Percentiles rank a stretch among this genome's conserved stretches.
These are phyloP conservation scores for Apiospora aurea DNA, from an alignment of 2,329 filamentous ascomycete genomes.

Conservation along the genomic window DNA sequence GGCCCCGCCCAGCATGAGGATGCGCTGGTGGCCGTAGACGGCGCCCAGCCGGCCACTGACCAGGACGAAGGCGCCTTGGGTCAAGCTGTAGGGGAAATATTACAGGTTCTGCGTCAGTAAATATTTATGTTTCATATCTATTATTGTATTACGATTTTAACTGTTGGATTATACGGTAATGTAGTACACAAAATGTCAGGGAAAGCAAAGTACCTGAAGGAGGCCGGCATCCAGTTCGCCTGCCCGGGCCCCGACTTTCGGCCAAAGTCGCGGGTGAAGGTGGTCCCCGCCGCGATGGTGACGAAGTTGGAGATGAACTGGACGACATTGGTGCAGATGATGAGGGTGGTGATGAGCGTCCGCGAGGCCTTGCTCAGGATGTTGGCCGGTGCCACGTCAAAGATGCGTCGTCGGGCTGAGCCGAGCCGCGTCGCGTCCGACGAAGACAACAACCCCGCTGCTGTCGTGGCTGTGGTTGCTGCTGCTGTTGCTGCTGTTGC, in stretches of 20 bases:
- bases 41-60: constrained; percentile 57
- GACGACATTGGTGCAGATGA: constrained; percentile 31
- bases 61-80: constrained; percentile 60
- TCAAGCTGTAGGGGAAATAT: constrained; percentile 44
- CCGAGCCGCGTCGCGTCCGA: background rate
- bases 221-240: constrained; percentile 49
- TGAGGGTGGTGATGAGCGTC: constrained; percentile 30
- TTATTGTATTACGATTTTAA: too few relatives aligned
- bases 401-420: constrained; percentile 28
- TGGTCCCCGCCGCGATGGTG: constrained; percentile 40
- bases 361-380: constrained; percentile 28
- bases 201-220: constrained; percentile 43
- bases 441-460: too few relatives aligned
- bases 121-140: background rate
- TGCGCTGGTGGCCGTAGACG: constrained; percentile 57
- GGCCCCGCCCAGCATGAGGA: constrained; percentile 52
- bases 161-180: background rate
- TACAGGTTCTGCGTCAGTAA: background rate
- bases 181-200: background rate
- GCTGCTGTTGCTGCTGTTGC: background rate
- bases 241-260: constrained; percentile 39
- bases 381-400: constrained; percentile 31
- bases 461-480: background rate
- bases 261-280: constrained; percentile 39
- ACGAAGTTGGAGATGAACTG: constrained; percentile 42